A percentile compares a stretch with the other conserved stretches of the same genome.
Evolutionary conservation across 495 filamentous ascomycete genomes (phyloP).

Genomic region (Neurospora cerealis): DNA sequence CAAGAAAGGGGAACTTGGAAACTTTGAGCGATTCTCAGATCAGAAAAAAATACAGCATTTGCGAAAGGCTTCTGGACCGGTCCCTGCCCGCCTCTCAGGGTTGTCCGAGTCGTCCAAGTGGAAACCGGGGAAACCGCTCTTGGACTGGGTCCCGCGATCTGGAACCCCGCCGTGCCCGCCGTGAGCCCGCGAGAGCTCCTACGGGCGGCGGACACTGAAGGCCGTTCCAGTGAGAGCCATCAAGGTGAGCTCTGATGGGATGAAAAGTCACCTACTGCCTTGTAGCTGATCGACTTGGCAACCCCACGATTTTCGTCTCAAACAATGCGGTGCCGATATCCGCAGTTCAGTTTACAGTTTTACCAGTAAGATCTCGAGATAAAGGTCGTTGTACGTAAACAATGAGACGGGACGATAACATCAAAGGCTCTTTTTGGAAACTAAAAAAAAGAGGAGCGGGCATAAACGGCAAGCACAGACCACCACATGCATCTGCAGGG

Average conservation of each 20-base stretch:
- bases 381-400: neutral
- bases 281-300: neutral
- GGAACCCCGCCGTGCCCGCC: neutral
- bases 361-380: neutral
- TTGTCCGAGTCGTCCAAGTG: neutral
- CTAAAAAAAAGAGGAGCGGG: neutral
- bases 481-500: neutral
- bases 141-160: neutral
- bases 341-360: neutral
- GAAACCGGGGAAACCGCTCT: neutral
- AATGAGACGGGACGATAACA: neutral
- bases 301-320: neutral
- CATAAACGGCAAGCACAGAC: neutral
- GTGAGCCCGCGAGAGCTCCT: neutral
- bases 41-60: neutral
- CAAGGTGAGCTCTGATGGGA: neutral
- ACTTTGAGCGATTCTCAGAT: neutral
- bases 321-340: neutral
- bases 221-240: neutral
- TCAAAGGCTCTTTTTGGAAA: neutral
- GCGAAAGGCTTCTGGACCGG: neutral
- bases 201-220: neutral
- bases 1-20: neutral
- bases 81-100: neutral
- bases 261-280: neutral